phyloP scores from a whole-genome alignment of 1,139 yeast genomes.

The Geotrichum aggregatum region DNA sequence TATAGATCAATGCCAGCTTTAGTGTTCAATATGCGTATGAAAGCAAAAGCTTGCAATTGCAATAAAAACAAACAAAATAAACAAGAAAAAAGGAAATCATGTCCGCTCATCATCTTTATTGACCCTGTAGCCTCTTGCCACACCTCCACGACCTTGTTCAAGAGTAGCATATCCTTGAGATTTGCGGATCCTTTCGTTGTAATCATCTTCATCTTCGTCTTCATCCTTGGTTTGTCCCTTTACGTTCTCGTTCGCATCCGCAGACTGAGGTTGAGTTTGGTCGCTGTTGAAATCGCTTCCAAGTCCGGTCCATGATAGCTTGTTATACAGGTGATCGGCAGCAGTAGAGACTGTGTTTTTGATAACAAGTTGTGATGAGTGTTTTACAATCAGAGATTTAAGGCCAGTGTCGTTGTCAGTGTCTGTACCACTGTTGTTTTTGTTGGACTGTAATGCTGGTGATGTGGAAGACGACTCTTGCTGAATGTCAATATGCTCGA shows the following conservation, averaged over 20 bases:
- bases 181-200: constrained; percentile 35
- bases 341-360: constrained; percentile 85
- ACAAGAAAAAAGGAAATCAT: neutral
- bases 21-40: too few species aligned
- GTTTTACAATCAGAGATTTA: constrained; percentile 42
- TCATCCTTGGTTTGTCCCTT: constrained; percentile 36
- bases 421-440: constrained; percentile 24
- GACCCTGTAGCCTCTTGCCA: constrained; percentile 77
- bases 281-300: constrained; percentile 65
- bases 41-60: too few species aligned
- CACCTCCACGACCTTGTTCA: constrained; percentile 79
- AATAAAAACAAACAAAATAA: neutral
- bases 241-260: neutral
- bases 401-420: constrained; percentile 26
- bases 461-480: constrained; percentile 28
- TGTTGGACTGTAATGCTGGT: neutral
- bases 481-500: constrained; percentile 61
- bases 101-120: constrained; percentile 22
- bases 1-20: too few species aligned
- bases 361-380: constrained; percentile 59
- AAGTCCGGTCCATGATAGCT: constrained; percentile 78
- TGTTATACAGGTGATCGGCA: constrained; percentile 65
- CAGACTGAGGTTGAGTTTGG: too few species aligned
- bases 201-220: constrained; percentile 44
- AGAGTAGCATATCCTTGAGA: constrained; percentile 49